These are phyloP conservation scores for Helianthus annuus DNA, from an alignment of 129 eudicot species.

Conservation along the genomic window HanXRQr2.0-SUNRISE NC_035449.2:4526677-4527176, in stretches of 20 bases:
- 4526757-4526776: not conserved
- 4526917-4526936: not conserved
- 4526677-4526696: too few relatives aligned
- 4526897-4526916: not conserved
- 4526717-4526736: not conserved
- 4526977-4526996: constrained; percentile 6
- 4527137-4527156: not conserved
- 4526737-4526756: not conserved
- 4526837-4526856: not conserved
- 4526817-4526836: constrained; percentile 2
- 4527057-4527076: not conserved
- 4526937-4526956: not conserved
- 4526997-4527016: not conserved
- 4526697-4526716: too few relatives aligned
- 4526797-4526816: constrained; percentile 1
- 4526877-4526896: not conserved
- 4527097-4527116: not conserved
- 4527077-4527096: not conserved
- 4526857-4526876: not conserved
- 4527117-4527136: not conserved
- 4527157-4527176: not conserved
- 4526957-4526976: not conserved
- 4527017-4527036: not conserved
- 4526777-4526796: constrained; percentile 1
- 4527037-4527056: not conserved